Evolutionary conservation across 805 yeast genomes (phyloP), one percentile per base, ranked within the genome.

Genomic region (Pichia exigua): DNA sequence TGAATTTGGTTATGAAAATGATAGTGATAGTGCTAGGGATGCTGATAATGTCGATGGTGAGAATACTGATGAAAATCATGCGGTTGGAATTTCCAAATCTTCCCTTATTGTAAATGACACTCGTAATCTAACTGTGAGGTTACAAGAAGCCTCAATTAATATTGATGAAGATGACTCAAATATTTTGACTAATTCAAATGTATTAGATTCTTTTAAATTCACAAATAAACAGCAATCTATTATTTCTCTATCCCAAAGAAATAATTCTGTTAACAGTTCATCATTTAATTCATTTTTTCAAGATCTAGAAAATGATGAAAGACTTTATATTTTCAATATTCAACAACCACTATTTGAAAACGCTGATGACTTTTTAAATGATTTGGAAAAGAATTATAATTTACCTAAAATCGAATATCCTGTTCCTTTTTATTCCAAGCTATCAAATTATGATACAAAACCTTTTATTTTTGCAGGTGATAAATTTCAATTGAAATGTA

Each of bases 391-490:
- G 6, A 64, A 64, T 0, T 56, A 62, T 26, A 83, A 82, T 0
- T 58, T 75, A 15, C 74, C 85, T 2, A 73, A 76, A 55, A 65
- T 79, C 15, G 74, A 80, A 15, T 83, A 85, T 61, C 52, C 59
- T 1, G 85, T 79, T 55, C 95, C 97, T 0, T 80, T 68, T 57
- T 91, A 80, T 58, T 75, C 82, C 27, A 73, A 75, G 17, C 58
- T 70, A 0, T 59, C 65, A 1, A 91, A 87, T 57, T 68, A 76
- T 8, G 83, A 79, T 2, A 59, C 65, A 7, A 64, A 66, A 12
- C 83, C 92, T 0, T 76, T 84, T 50, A 65, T 78, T 0, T 83
- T 80, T 65, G 91, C 91, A 1, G 91, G 90, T 7, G 79, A 75
- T 54, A 79, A 76, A 56, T 81, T 82, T 54, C 68, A 66, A 1